Evolutionary conservation across 2,329 filamentous ascomycete species (phyloP), one percentile per base, ranked within the genome.

Genomic region (Hypoxylon sp.): DNA sequence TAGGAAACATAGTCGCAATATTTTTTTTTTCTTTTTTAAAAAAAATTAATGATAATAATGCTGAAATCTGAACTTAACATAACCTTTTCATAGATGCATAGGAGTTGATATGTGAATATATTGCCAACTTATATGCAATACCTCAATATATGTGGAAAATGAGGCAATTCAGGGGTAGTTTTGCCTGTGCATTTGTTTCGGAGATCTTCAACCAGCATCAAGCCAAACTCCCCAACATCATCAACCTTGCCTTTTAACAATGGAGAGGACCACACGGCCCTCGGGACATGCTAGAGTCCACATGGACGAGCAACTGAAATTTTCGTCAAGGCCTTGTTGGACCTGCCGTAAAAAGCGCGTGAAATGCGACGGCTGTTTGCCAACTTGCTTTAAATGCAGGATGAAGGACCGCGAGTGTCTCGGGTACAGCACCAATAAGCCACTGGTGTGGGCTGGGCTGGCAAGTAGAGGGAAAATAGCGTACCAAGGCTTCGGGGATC

Each of bases 321-420:
- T 55, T 22, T 62, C 59, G 17, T 20, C 50, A 13, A 48, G 46
- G n/a, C 30, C 37, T 13, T 64, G 55, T 31, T 59, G 55, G 55
- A 60, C 55, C 7, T 64, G 61, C 22, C 55, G 55, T 42, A 59
- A 40, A 40, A 64, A 55, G 14, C 55, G 61, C 3, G 27, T 64
- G 33, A 58, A 53, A 60, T 64, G 61, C 55, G 55, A 64, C 20
- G 61, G 55, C 7, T 22, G 55, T 55, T 50, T 64, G 17, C 61
- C 48, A 5, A 59, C 55, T 40, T 64, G 61, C 55, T 64, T 60
- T 13, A 64, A 64, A 55, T 64, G 48, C 7, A 64, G 42, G 17
- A 48, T 10, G 14, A 33, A 50, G 3, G 55, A 35, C 20, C 35
- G 49, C 17, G 46, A 60, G 40, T 60, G 61, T 50, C 59, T 62